A percentile compares a stretch with the other conserved stretches of the same genome.
These are phyloP conservation scores for Aspergillus panamensis DNA, from an alignment of 495 filamentous ascomycete species.

Conservation along the genomic window DNA sequence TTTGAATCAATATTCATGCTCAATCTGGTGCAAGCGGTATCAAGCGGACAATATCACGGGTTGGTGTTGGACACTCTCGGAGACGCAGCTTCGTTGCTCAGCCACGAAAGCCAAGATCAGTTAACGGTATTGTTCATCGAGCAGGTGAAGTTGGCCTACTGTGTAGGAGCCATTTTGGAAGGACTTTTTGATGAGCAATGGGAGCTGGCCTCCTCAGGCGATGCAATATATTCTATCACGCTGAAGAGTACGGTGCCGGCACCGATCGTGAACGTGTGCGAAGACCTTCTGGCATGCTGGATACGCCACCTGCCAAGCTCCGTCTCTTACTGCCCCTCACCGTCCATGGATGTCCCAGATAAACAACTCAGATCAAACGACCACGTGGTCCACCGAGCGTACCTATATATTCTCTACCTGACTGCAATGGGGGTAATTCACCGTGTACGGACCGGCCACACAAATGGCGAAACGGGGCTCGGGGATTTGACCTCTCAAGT, in stretches of 20 bases:
- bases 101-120: neutral
- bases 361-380: neutral
- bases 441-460: neutral
- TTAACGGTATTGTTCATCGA: neutral
- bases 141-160: neutral
- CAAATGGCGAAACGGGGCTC: neutral
- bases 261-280: neutral
- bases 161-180: neutral
- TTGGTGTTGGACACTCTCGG: neutral
- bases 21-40: neutral
- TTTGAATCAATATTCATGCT: neutral
- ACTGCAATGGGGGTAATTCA: neutral
- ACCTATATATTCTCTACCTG: neutral
- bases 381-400: neutral
- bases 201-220: neutral
- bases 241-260: neutral
- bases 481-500: neutral
- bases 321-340: neutral
- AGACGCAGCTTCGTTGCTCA: neutral
- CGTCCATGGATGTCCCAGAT: neutral
- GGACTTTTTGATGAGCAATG: neutral
- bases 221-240: neutral
- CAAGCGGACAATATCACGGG: neutral
- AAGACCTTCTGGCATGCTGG: neutral
- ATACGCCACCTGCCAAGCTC: neutral